Conservation (phyloP, 331 rosid genomes). For the Quercus lobata region DNA sequence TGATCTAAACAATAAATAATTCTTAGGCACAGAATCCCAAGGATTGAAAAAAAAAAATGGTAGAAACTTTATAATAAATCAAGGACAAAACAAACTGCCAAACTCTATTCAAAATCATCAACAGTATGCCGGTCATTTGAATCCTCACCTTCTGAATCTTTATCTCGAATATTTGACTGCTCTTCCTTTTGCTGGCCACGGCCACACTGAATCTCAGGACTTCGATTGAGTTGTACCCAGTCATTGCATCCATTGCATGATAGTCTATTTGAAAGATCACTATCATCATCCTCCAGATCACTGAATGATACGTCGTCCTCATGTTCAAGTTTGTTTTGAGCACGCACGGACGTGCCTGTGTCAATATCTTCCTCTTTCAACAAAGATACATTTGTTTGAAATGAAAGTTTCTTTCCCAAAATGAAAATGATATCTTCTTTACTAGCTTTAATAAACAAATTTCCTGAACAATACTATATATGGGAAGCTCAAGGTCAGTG, state of each 20-base stretch:
- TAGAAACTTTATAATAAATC: conserved; percentile 40
- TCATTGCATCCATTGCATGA: conserved; percentile 54
- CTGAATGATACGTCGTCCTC: conserved; percentile 80
- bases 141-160: conserved; percentile 73
- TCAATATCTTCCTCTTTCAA: conserved; percentile 34
- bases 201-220: conserved; percentile 17
- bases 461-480: neutral
- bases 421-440: neutral
- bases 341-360: conserved; percentile 29
- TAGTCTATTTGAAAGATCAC: conserved; percentile 43
- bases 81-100: conserved; percentile 16
- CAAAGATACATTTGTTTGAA: neutral
- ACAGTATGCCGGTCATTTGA: conserved; percentile 81
- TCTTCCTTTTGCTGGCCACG: conserved; percentile 26
- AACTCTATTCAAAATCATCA: conserved; percentile 54
- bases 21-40: conserved; percentile 26
- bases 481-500: neutral
- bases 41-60: neutral
- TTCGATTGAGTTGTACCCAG: conserved; percentile 70
- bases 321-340: conserved; percentile 33
- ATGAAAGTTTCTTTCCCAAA: neutral
- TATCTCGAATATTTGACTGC: conserved; percentile 30
- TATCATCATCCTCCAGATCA: conserved; percentile 62
- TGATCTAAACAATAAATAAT: neutral
- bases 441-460: neutral